Conservation (phyloP, 2,329 filamentous ascomycete species). For the Claviceps pazoutovae region DNA sequence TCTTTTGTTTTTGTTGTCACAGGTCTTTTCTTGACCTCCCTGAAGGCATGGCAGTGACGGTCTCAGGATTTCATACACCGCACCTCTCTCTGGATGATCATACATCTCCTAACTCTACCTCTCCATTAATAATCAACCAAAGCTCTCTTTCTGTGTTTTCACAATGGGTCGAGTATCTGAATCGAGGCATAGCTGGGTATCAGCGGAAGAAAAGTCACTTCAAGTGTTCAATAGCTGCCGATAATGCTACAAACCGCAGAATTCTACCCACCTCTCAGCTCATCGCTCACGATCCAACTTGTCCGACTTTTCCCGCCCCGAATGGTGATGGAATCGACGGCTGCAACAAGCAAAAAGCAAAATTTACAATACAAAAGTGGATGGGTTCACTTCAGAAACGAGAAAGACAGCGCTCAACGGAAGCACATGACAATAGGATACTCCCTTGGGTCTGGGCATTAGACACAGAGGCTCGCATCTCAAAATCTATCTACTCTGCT, state of each 20-base stretch:
- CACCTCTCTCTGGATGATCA: constrained; percentile 1
- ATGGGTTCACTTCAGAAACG: constrained; percentile 52
- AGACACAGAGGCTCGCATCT: background rate
- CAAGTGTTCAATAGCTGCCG: constrained; percentile 12
- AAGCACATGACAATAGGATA: constrained; percentile 3
- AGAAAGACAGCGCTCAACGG: constrained; percentile 24
- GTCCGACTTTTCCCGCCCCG: background rate
- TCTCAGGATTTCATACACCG: constrained; percentile 12
- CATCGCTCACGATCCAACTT: background rate
- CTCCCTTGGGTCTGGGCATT: constrained; percentile 1
- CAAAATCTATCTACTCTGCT: constrained; percentile 1
- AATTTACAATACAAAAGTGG: constrained; percentile 54
- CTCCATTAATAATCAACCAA: background rate
- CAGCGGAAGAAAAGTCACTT: background rate
- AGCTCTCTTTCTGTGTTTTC: background rate
- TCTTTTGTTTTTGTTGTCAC: constrained; percentile 21
- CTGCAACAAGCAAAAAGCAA: constrained; percentile 5
- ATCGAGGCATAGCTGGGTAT: background rate
- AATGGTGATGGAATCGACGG: background rate
- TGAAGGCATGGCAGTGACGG: constrained; percentile 21
- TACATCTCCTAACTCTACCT: background rate
- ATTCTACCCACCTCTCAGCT: background rate
- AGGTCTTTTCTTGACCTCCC: constrained; percentile 13
- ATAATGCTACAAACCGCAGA: constrained; percentile 1
- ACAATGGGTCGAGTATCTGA: background rate